Conservation (phyloP, 2,329 filamentous ascomycete genomes). For the Ascochyta lentis region DNA sequence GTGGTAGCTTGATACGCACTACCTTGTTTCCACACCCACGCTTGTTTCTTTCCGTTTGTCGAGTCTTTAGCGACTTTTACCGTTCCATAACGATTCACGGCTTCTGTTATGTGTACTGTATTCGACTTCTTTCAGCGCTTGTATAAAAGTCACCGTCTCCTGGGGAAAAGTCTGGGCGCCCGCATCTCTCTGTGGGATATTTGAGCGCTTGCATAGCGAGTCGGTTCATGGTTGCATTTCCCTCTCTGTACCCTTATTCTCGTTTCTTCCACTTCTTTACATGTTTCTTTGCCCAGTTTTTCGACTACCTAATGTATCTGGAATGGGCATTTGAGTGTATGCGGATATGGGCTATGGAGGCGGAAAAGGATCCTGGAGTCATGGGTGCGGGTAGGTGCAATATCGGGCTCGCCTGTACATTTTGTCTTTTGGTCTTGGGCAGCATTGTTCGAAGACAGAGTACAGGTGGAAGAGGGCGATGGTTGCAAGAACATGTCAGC, state of each 20-base stretch:
- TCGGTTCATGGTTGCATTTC: conserved; percentile 43
- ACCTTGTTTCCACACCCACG: conserved; percentile 11
- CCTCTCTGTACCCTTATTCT: conserved; percentile 36
- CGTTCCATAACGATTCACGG: conserved; percentile 46
- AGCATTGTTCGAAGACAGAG: conserved; percentile 23
- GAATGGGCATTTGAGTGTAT: conserved; percentile 34
- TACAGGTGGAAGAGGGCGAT: conserved; percentile 17
- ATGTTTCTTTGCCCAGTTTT: conserved; percentile 35
- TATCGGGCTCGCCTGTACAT: conserved; percentile 17
- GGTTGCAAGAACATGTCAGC: conserved; percentile 6
- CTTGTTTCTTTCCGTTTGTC: conserved; percentile 15
- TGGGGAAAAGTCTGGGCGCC: conserved; percentile 46
- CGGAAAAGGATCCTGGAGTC: conserved; percentile 26
- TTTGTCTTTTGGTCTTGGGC: conserved; percentile 22
- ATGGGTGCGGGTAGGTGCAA: conserved; percentile 11
- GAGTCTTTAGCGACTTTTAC: conserved; percentile 27
- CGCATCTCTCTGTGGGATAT: conserved; percentile 35
- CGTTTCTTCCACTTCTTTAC: conserved; percentile 34
- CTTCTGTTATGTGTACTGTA: conserved; percentile 48
- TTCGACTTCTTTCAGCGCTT: conserved; percentile 41
- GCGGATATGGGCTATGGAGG: conserved; percentile 24
- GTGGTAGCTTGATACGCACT: conserved; percentile 4
- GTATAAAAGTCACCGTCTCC: conserved; percentile 48
- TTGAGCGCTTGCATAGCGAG: conserved; percentile 49
- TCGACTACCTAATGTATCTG: conserved; percentile 37